Evolutionary conservation across 495 filamentous ascomycete species (phyloP).

Genomic region (Hypoxylon crocopeplum): DNA sequence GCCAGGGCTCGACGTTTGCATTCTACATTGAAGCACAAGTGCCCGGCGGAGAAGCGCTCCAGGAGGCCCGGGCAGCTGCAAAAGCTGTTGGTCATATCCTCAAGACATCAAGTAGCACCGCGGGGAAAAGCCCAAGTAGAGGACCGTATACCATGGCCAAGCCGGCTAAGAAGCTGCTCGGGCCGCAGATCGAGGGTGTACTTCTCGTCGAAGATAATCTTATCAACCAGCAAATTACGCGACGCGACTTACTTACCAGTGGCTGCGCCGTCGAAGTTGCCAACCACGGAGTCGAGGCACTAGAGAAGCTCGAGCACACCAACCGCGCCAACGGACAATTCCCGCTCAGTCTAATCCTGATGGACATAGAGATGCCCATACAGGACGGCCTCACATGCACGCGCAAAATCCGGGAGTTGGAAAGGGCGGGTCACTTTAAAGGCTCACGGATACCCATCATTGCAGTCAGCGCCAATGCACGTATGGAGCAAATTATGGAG

Average conservation of each 20-base stretch:
- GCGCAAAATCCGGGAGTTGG: slow-evolving; percentile 69
- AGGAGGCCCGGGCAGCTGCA: slow-evolving; percentile 28
- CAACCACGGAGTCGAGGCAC: slow-evolving; percentile 80
- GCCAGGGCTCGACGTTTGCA: slow-evolving; percentile 79
- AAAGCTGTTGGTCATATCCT: slow-evolving; percentile 31
- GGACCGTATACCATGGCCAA: slow-evolving; percentile 33
- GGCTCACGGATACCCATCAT: slow-evolving; percentile 73
- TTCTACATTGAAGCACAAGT: slow-evolving; percentile 66
- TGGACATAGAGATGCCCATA: slow-evolving; percentile 89
- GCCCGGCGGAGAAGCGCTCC: slow-evolving; percentile 26
- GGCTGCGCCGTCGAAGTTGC: slow-evolving; percentile 75
- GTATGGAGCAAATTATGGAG: slow-evolving; percentile 67
- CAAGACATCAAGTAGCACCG: slow-evolving; percentile 6
- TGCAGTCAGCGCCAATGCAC: slow-evolving; percentile 80
- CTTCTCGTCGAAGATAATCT: slow-evolving; percentile 87
- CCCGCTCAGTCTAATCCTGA: slow-evolving; percentile 68
- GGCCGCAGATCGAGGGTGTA: slow-evolving; percentile 45
- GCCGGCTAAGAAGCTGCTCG: slow-evolving; percentile 30
- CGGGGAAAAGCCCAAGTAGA: slow-evolving; percentile 5
- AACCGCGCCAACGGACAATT: slow-evolving; percentile 38
- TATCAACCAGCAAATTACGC: slow-evolving; percentile 77
- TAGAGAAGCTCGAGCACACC: slow-evolving; percentile 57
- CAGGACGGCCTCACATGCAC: slow-evolving; percentile 83
- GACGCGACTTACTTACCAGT: slow-evolving; percentile 70
- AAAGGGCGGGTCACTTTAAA: slow-evolving; percentile 55